phyloP scores from a whole-genome alignment of 352 stramenopile species.

The Globisporangium spiculum region DNA sequence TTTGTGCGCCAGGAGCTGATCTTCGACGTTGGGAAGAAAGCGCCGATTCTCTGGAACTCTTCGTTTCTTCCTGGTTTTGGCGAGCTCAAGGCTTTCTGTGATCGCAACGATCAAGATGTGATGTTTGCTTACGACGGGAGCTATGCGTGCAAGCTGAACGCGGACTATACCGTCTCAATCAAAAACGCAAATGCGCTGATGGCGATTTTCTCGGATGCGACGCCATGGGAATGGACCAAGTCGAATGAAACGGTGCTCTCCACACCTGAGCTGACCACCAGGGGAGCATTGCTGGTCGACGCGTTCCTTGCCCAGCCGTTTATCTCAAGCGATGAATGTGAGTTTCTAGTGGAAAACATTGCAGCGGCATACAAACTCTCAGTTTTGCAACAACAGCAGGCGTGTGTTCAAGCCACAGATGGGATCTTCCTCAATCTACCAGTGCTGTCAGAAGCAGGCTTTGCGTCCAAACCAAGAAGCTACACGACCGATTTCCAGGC shows the following conservation, averaged over 20 bases:
- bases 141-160: slow-evolving; percentile 21
- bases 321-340: slow-evolving; percentile 21
- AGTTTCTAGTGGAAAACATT: slow-evolving; percentile 23
- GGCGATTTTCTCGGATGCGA: slow-evolving; percentile 22
- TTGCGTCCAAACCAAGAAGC: slow-evolving; percentile 23
- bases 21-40: slow-evolving; percentile 20
- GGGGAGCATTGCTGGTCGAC: slow-evolving; percentile 43
- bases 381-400: slow-evolving; percentile 17
- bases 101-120: slow-evolving; percentile 21
- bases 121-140: slow-evolving; percentile 33
- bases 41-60: slow-evolving; percentile 13
- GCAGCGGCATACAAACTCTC: slow-evolving; percentile 25
- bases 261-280: slow-evolving; percentile 17
- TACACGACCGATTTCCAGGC: slow-evolving; percentile 41
- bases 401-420: slow-evolving; percentile 16
- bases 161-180: slow-evolving; percentile 25
- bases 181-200: slow-evolving; percentile 21
- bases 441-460: slow-evolving; percentile 23
- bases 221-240: slow-evolving; percentile 26
- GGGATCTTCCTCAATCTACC: slow-evolving; percentile 38
- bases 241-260: slow-evolving; percentile 8
- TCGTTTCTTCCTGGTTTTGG: slow-evolving; percentile 30
- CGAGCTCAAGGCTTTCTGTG: slow-evolving; percentile 50
- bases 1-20: slow-evolving; percentile 24
- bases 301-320: slow-evolving; percentile 55